Evolutionary conservation across 1,284 basidiomycete species (phyloP), one percentile per base, ranked within the genome.

Genomic region (Mycosarcoma maydis): DNA sequence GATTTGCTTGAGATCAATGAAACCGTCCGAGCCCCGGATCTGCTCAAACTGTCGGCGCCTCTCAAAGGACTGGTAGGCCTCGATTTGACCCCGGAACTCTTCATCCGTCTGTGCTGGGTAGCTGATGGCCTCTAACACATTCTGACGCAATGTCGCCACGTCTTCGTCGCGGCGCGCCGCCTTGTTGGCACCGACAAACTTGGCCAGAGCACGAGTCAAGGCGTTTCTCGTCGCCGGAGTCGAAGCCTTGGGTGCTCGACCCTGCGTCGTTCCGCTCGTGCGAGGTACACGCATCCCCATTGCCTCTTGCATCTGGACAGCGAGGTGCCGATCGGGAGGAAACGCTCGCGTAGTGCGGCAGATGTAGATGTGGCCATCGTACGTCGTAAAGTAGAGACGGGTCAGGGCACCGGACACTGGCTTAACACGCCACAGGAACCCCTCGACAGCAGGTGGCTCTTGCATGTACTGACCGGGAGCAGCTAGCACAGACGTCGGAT

Each of bases 401-500:
- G 88, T 87, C 58, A 86, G 87, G 26, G 83, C 80, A 64, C 88
- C 87, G 29, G 87, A 85, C 52, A 87, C 87, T 0, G 87, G 85
- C 60, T 86, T 87, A 75, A 92, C 86, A 47, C 89, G 88, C 72
- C 80, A 78, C 30, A 92, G 82, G 81, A 90, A 93, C 2, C 92
- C 92, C 82, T 94, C 92, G 40, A 93, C 83, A 1, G 87, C 86
- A 0, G 88, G 87, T 2, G 92, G 92, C 76, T 93, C 90, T 17
- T 85, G 81, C 13, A 91, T 75, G 37, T 83, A 84, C 16, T 83
- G 85, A 41, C 88, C 88, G 60, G 87, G 85, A 56, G 85, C 86
- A 16, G 87, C 80, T 59, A 85, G 84, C 22, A 90, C 76, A 39
- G 84, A 83, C 3, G 85, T 86, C 0, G 88, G 86, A 27, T 84